Evolutionary conservation across 2,329 filamentous ascomycete genomes (phyloP), one percentile per base, ranked within the genome.

Genomic region (Botrytis hyacinthi): DNA sequence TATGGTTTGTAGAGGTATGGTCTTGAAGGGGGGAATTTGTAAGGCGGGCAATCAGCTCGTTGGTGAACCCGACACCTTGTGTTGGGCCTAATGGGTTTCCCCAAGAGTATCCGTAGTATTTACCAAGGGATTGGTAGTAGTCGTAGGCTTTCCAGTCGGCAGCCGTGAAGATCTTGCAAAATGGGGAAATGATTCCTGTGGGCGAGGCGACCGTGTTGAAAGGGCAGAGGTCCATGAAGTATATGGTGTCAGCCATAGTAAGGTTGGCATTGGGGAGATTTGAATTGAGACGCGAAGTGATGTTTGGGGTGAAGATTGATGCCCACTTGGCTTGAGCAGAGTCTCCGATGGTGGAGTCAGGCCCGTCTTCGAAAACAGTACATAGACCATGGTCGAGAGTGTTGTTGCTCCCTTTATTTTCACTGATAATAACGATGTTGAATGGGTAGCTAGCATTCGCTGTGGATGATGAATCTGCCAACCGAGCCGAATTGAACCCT

Each of bases 151-250:
- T 83, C 93, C 93, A 97, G 82, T 97, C 94, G 0, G 87, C 81
- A 22, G 85, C 81, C 0, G 88, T 90, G 83, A 97, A 97, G 40
- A 97, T 85, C 22, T 81, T 80, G 82, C 95, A 98, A 83, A 97
- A 97, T 0, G 85, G 84, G 0, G 93, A 94, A 16, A 91, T 81
- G 7, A 82, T 85, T 7, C 84, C 87, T 4, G 86, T 83, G 0
- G 82, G 79, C 9, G 88, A 85, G 14, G 91, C 89, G n/a, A 97
- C 89, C 0, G 93, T 95, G 77, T 92, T 87, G 83, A 94, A 97
- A 0, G 95, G 91, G 79, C 95, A 98, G 74, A 97, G 85, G 78
- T 97, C 94, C 94, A 98, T 97, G 48, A 98, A 81, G 73, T 87
- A 88, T 73, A 94, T 84, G 0, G 90, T 88, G 48, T 95, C 90